phyloP scores from a whole-genome alignment of 2,329 filamentous ascomycete genomes.

The Aureobasidium musti region DNA sequence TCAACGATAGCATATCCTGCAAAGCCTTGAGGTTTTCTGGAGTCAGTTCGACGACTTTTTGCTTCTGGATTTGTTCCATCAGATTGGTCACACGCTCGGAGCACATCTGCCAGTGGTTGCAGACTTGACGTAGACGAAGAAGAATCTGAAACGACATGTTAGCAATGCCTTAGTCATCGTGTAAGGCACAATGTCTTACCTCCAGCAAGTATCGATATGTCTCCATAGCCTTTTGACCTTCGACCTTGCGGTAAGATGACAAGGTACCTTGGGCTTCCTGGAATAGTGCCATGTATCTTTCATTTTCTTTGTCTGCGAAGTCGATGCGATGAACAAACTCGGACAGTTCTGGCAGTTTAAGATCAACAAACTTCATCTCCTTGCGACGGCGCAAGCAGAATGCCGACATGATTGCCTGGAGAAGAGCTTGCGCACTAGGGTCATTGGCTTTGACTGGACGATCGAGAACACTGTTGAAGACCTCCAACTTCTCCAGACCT shows the following conservation, averaged over 20 bases:
- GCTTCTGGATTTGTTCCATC: slow-evolving; percentile 66
- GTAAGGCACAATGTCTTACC: slow-evolving; percentile 21
- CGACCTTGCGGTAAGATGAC: slow-evolving; percentile 56
- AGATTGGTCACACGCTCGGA: slow-evolving; percentile 73
- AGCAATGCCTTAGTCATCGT: background rate
- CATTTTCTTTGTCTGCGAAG: slow-evolving; percentile 71
- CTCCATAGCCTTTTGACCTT: slow-evolving; percentile 43
- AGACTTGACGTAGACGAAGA: slow-evolving; percentile 79
- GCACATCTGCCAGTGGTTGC: slow-evolving; percentile 85
- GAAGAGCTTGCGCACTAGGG: slow-evolving; percentile 56
- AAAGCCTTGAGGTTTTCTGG: slow-evolving; percentile 70
- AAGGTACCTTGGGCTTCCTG: slow-evolving; percentile 74
- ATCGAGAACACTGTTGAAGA: slow-evolving; percentile 73
- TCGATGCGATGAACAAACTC: slow-evolving; percentile 76
- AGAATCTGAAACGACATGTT: slow-evolving; percentile 53
- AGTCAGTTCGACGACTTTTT: slow-evolving; percentile 68
- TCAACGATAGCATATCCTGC: slow-evolving; percentile 72
- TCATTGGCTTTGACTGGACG: slow-evolving; percentile 65
- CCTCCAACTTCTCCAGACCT: slow-evolving; percentile 68
- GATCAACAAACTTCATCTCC: slow-evolving; percentile 83
- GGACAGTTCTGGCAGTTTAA: slow-evolving; percentile 73
- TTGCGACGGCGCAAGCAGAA: slow-evolving; percentile 81
- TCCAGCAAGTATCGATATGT: slow-evolving; percentile 77
- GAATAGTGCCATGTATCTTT: slow-evolving; percentile 74
- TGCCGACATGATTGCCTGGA: slow-evolving; percentile 77